Percentiles rank a stretch among this genome's conserved stretches.
Evolutionary conservation across 169 alveolate species (phyloP).

Genomic region (Plasmodium gaboni): DNA sequence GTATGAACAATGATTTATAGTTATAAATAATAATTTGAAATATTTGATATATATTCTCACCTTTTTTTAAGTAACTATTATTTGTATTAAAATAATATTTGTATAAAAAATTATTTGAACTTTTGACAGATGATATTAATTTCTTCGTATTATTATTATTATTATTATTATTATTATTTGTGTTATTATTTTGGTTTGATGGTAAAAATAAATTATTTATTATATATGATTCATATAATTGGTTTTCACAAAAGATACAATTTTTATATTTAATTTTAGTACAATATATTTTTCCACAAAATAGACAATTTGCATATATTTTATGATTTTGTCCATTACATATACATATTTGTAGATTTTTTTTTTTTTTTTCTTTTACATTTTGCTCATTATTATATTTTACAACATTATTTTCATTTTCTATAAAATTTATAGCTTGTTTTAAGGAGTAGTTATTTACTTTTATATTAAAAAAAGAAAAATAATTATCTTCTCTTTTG

Average conservation of each 20-base stretch:
- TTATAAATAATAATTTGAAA: neutral
- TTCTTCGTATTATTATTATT: slow-evolving; percentile 17
- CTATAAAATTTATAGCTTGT: slow-evolving; percentile 26
- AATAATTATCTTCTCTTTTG: slow-evolving; percentile 16
- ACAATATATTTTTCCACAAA: slow-evolving; percentile 65
- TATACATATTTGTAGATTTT: slow-evolving; percentile 29
- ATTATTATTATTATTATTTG: too few relatives aligned
- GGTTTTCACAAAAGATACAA: slow-evolving; percentile 49
- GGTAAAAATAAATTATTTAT: slow-evolving; percentile 6
- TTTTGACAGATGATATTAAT: slow-evolving; percentile 6
- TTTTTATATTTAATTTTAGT: slow-evolving; percentile 54
- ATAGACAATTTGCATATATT: slow-evolving; percentile 52
- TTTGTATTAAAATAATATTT: slow-evolving; percentile 38
- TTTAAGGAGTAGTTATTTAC: slow-evolving; percentile 43
- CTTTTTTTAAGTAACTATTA: slow-evolving; percentile 39
- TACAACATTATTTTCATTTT: neutral
- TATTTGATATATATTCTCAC: slow-evolving; percentile 2
- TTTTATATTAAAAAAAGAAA: slow-evolving; percentile 40
- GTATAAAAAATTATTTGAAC: slow-evolving; percentile 22
- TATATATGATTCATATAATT: slow-evolving; percentile 17
- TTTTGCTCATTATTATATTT: slow-evolving; percentile 1
- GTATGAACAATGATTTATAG: neutral
- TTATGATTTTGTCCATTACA: slow-evolving; percentile 60
- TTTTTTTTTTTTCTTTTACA: slow-evolving; percentile 27
- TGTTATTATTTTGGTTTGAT: neutral